phyloP scores from a whole-genome alignment of 148 eudicot species.

The Rhododendron ovatum region DNA sequence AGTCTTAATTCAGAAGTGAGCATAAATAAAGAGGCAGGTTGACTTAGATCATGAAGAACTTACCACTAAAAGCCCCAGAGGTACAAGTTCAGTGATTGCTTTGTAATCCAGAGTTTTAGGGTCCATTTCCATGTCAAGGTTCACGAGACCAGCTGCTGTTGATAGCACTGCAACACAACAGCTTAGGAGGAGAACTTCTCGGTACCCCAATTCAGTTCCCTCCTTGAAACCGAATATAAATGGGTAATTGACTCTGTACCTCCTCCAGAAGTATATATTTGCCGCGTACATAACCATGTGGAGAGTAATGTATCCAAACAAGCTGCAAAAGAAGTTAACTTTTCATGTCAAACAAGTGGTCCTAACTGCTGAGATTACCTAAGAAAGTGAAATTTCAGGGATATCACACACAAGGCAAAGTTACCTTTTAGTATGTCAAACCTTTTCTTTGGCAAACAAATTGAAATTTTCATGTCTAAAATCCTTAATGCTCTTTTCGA shows the following conservation, averaged over 20 bases:
- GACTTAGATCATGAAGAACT: slow-evolving; percentile 16
- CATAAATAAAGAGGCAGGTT: slow-evolving; percentile 13
- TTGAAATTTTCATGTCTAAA: not conserved
- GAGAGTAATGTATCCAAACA: slow-evolving; percentile 51
- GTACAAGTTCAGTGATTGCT: slow-evolving; percentile 47
- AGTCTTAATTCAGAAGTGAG: not conserved
- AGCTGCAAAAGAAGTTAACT: slow-evolving; percentile 44
- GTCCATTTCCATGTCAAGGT: slow-evolving; percentile 53
- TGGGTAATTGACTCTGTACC: slow-evolving; percentile 63
- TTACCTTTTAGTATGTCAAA: not conserved
- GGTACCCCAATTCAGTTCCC: slow-evolving; percentile 70
- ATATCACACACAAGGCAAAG: not conserved
- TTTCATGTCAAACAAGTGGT: not conserved
- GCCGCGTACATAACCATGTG: slow-evolving; percentile 77
- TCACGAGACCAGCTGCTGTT: slow-evolving; percentile 50
- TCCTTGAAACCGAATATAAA: slow-evolving; percentile 82
- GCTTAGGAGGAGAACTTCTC: slow-evolving; percentile 61
- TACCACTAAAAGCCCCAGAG: slow-evolving; percentile 55
- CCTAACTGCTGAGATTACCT: not conserved
- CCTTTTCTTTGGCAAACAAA: not conserved
- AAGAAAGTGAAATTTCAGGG: not conserved
- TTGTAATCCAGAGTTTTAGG: slow-evolving; percentile 17
- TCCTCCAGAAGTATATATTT: slow-evolving; percentile 79
- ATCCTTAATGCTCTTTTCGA: not conserved
- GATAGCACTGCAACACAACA: slow-evolving; percentile 55